Percentiles rank a stretch among this genome's conserved stretches.
Evolutionary conservation across 129 eudicot species (phyloP).

Genomic region (Daucus carota): DH1_v3.0 NC_030384.2:33649001-33649500

Average conservation of each 20-base stretch:
- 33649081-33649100: conserved; percentile 96
- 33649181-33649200: not conserved
- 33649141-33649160: not conserved
- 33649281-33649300: no score
- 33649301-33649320: not conserved
- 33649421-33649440: not conserved
- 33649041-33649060: conserved; percentile 81
- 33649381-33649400: not conserved
- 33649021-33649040: conserved; percentile 6
- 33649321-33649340: not conserved
- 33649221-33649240: not conserved
- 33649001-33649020: no score
- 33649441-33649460: not conserved
- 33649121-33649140: not conserved
- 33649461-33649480: not conserved
- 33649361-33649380: not conserved
- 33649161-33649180: not conserved
- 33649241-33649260: not conserved
- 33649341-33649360: not conserved
- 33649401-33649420: not conserved
- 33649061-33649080: conserved; percentile 72
- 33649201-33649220: conserved; percentile 5
- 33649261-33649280: not conserved
- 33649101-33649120: conserved; percentile 50
- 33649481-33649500: not conserved